Evolutionary conservation across 1,139 yeast genomes (phyloP), one percentile per base, ranked within the genome.

Genomic region (Lizanozyma gosingica): DNA sequence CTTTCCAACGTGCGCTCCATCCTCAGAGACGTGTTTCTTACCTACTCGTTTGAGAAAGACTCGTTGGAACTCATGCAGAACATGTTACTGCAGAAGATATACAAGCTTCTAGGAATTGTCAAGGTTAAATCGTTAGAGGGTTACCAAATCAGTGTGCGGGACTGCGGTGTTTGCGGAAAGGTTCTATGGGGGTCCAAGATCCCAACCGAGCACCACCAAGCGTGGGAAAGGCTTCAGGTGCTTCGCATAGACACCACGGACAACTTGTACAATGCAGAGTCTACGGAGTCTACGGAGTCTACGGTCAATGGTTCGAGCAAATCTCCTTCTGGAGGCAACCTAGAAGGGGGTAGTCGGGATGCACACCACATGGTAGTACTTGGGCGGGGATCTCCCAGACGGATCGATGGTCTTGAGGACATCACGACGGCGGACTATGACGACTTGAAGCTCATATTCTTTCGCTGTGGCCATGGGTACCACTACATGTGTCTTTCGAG

Each of bases 91-190:
- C 65, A 64, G 33, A 82, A 75, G 42, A 73, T 79, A 3, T 73
- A 62, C 50, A 59, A 62, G 34, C 71, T 68, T 40, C 56, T 80
- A 54, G 54, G 63, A 16, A 45, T 55, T 2, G 55, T 79, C 2
- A 62, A 67, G 9, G 48, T 53, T 1, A 65, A 67, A 37, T 65
- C 72, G 17, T 47, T 67, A 1, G 55, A 59, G 40, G 95, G 95
- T 0, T 80, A 90, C 85, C 61, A 76, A 1, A 71, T 80, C 1
- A 56, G 61, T 3, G 60, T 58, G 22, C 60, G 67, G 15, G 71
- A 65, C 38, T 86, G 95, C 57, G 80, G 83, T 40, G 76, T 81
- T 0, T 86, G 95, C 56, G 85, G 83, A 2, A 76, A 75, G 46
- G 60, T 62, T 29, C 59, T 85, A 34, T 77, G 84, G 73, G 95